Base-by-base conservation (phyloP, 2,329 filamentous ascomycete genomes). In the Zasmidium citrigriseum region DNA sequence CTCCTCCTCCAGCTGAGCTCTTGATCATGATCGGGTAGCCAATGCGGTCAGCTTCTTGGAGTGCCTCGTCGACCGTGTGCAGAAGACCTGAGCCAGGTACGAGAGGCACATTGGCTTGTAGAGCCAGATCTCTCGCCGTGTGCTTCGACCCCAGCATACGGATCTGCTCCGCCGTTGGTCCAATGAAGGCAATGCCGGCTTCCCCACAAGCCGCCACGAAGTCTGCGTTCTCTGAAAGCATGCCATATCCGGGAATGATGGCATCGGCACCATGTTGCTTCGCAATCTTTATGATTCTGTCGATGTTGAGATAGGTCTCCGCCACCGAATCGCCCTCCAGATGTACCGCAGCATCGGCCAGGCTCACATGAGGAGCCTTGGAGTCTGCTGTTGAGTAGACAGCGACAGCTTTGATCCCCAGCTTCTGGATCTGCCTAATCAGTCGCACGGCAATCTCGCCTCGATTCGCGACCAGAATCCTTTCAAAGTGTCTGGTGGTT, bases 1-100 rank as follows among this genome's bases (percentile, higher is more conserved):
- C 79, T 0, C 79, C 79, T 1, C 79, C 79, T 0, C 80, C 80
- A 9, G 76, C 78, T 0, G 77, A 77, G n/a, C 75, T 77, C 59
- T 82, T 82, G 1, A 82, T 54, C 74, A 82, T 80, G 3, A 82
- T 65, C 0, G 78, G 79, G 34, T 52, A 60, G 2, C 52, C 61
- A 48, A 73, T 70, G 59, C 34, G 69, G 63, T 12, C 59, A 67
- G 0, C 64, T 67, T 1, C 68, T 67, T 3, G 60, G 41, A 52
- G 65, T 65, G 0, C 71, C 69, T 7, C n/a, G 18, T 34, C 52
- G n/a, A n/a, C n/a, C n/a, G n/a, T n/a, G n/a, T n/a, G n/a, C n/a
- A n/a, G n/a, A n/a, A n/a, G n/a, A n/a, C n/a, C n/a, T n/a, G n/a
- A n/a, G n/a, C n/a, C n/a, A 9, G 66, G 69, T 4, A 74, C 69